Percentiles rank a stretch among this genome's conserved stretches.
Conservation (phyloP, 495 filamentous ascomycete species). For the Trichoderma erinaceum region DNA sequence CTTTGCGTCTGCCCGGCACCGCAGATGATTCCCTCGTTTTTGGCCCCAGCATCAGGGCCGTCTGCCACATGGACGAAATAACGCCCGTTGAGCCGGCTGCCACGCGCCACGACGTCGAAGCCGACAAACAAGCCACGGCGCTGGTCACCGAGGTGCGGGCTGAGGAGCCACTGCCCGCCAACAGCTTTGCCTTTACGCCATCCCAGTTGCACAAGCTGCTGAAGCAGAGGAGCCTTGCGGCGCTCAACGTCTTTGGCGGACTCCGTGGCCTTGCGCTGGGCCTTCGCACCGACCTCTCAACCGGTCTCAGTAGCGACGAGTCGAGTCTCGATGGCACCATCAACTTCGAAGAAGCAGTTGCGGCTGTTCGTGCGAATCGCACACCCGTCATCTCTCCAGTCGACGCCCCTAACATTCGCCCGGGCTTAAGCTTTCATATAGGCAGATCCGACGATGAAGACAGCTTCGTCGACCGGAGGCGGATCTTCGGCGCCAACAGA, state of each 20-base stretch:
- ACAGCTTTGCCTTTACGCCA: constrained; percentile 64
- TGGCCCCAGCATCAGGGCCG: constrained; percentile 1
- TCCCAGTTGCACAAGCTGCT: constrained; percentile 69
- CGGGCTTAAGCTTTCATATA: background rate
- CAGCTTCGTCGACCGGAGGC: constrained; percentile 50
- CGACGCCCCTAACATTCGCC: background rate
- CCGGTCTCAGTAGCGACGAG: constrained; percentile 59
- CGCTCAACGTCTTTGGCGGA: constrained; percentile 64
- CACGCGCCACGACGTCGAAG: background rate
- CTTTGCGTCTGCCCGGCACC: background rate
- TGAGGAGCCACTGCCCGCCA: constrained; percentile 1
- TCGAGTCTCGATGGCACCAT: constrained; percentile 22
- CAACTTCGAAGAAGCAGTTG: constrained; percentile 1
- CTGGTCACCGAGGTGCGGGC: background rate
- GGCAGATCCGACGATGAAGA: background rate
- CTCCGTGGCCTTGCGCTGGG: constrained; percentile 61
- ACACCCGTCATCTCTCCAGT: background rate
- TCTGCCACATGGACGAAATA: background rate
- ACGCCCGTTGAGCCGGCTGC: background rate
- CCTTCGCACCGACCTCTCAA: constrained; percentile 61
- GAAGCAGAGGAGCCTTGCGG: constrained; percentile 70
- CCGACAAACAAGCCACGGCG: background rate
- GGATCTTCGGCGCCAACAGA: constrained; percentile 63
- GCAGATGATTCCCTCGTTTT: background rate
- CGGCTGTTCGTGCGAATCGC: background rate